These are phyloP conservation scores for Suhomyces faveliae DNA, from an alignment of 805 yeast genomes.

Conservation along the genomic window DNA sequence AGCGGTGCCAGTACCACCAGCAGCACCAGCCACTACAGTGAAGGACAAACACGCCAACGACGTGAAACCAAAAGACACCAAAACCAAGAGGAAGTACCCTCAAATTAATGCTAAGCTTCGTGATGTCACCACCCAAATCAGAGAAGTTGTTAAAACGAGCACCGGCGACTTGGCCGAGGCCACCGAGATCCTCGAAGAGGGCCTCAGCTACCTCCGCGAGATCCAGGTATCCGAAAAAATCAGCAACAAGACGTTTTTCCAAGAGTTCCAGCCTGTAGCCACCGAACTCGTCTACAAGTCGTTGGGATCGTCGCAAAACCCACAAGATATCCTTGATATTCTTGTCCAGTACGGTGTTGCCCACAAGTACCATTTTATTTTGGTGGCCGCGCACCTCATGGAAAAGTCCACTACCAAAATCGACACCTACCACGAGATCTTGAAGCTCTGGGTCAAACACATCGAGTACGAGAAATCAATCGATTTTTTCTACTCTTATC, in stretches of 20 bases:
- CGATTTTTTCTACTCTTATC: conserved; percentile 4
- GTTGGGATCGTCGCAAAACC: conserved; percentile 1
- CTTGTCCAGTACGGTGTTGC: conserved; percentile 31
- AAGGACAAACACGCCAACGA: background rate
- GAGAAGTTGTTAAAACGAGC: conserved; percentile 20
- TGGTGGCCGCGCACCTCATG: conserved; percentile 19
- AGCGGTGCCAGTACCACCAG: conserved; percentile 2
- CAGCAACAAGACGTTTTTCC: conserved; percentile 22
- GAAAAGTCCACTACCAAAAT: conserved; percentile 11
- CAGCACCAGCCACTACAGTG: background rate
- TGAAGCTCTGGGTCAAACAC: conserved; percentile 34
- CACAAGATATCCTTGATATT: conserved; percentile 26
- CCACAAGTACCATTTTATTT: conserved; percentile 31
- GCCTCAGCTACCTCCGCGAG: conserved; percentile 37
- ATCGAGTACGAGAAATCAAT: conserved; percentile 24
- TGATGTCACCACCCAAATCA: conserved; percentile 35
- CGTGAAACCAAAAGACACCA: background rate
- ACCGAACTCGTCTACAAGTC: conserved; percentile 21
- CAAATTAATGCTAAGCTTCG: conserved; percentile 27
- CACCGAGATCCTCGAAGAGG: conserved; percentile 40
- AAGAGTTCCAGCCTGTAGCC: conserved; percentile 29
- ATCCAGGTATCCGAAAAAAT: conserved; percentile 35
- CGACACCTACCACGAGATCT: conserved; percentile 21
- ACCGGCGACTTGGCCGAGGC: conserved; percentile 26
- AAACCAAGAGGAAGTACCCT: conserved; percentile 1